These are phyloP conservation scores for Beta lomatogona DNA, from an alignment of 179 eudicot genomes.

Conservation along the genomic window DNA sequence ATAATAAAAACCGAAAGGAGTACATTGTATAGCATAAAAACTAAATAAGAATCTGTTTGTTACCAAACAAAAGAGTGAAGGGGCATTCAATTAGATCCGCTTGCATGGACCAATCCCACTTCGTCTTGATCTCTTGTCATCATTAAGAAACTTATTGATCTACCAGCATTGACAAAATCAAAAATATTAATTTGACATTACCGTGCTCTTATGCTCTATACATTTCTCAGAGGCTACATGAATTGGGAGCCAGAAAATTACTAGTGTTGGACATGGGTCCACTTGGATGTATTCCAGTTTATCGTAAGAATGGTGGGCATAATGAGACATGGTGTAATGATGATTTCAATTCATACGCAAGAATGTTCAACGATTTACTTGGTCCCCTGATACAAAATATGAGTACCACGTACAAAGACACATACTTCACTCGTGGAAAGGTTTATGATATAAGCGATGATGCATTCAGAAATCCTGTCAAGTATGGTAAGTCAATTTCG, in stretches of 20 bases:
- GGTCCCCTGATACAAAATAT: neutral
- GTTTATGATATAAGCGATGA: neutral
- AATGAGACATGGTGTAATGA: neutral
- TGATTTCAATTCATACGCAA: neutral
- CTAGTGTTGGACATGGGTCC: conserved; percentile 20
- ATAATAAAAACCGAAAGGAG: too few species aligned
- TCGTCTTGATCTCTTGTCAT: too few species aligned
- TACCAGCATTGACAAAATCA: too few species aligned
- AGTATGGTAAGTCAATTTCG: neutral
- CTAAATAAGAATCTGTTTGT: too few species aligned
- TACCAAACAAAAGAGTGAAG: too few species aligned
- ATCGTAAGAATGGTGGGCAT: neutral
- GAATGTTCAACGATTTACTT: neutral
- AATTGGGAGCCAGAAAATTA: conserved; percentile 24
- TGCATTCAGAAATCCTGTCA: neutral
- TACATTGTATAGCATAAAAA: too few species aligned
- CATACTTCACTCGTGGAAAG: conserved; percentile 3
- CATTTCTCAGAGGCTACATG: neutral
- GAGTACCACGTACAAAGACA: neutral
- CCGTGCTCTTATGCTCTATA: too few species aligned
- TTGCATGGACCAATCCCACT: too few species aligned
- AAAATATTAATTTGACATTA: too few species aligned
- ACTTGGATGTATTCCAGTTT: conserved; percentile 19
- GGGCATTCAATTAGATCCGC: too few species aligned
- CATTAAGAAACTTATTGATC: too few species aligned